Evolutionary conservation across 257 asterid genomes (phyloP).

Genomic region (Capsicum rhomboideum): DNA sequence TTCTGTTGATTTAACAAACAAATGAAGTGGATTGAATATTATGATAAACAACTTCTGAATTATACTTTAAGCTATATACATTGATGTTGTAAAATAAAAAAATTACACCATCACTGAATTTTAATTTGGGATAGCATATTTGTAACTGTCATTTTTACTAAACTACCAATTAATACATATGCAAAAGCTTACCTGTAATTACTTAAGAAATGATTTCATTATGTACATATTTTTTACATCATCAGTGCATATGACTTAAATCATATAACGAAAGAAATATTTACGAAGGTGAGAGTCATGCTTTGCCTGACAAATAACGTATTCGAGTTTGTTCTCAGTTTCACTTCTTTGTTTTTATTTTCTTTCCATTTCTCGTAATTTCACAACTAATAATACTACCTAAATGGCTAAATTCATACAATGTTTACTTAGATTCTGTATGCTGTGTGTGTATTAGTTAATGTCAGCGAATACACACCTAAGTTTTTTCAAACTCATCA

Average conservation of each 20-base stretch:
- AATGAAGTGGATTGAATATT: too few relatives aligned
- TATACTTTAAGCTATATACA: neutral
- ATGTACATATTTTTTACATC: too few relatives aligned
- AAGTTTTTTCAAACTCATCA: neutral
- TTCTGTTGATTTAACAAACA: neutral
- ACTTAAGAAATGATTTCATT: neutral
- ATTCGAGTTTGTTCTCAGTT: neutral
- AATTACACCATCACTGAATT: too few relatives aligned
- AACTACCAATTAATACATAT: neutral
- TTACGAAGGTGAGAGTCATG: neutral
- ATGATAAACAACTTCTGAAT: neutral
- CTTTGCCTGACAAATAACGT: neutral
- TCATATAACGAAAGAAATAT: neutral
- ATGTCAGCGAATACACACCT: neutral
- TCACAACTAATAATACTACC: neutral
- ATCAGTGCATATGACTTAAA: neutral
- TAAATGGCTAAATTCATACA: neutral
- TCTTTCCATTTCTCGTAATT: neutral
- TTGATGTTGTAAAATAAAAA: too few relatives aligned
- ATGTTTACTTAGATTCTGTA: neutral
- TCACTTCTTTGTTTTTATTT: neutral
- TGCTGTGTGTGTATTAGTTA: neutral
- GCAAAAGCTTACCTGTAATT: neutral
- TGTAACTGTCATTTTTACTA: too few relatives aligned
- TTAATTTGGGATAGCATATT: too few relatives aligned